A percentile compares a stretch with the other conserved stretches of the same genome.
These are phyloP conservation scores for Toxicodendron radicans DNA, from an alignment of 345 rosid genomes.

Conservation along the genomic window DNA sequence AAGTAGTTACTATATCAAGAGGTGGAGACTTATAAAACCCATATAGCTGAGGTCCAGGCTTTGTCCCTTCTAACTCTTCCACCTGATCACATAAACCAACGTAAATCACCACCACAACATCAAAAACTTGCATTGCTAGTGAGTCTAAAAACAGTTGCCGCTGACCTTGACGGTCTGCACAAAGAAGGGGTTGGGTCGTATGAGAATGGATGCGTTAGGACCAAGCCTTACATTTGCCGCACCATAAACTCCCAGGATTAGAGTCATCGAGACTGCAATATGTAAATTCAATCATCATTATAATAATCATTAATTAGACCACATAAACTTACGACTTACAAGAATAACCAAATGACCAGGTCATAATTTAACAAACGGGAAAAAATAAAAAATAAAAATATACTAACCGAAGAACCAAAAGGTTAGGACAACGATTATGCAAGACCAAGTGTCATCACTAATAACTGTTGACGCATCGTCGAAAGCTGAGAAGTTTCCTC, in stretches of 20 bases:
- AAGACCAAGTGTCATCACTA: slow-evolving; percentile 83
- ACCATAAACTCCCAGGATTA: slow-evolving; percentile 88
- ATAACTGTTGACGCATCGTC: slow-evolving; percentile 40
- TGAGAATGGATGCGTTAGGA: slow-evolving; percentile 65
- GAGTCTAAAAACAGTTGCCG: background rate
- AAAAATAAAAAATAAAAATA: background rate
- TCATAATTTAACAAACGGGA: background rate
- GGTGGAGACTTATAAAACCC: slow-evolving; percentile 69
- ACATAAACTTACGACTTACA: background rate
- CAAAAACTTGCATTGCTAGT: background rate
- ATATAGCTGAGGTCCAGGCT: slow-evolving; percentile 50
- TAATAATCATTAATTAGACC: background rate
- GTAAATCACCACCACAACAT: slow-evolving; percentile 3
- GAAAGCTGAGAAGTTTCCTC: slow-evolving; percentile 29
- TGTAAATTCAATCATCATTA: background rate
- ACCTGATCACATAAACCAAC: slow-evolving; percentile 45
- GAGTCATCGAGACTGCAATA: slow-evolving; percentile 75
- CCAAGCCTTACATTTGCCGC: slow-evolving; percentile 59
- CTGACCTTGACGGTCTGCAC: slow-evolving; percentile 79
- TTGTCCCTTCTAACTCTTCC: slow-evolving; percentile 53
- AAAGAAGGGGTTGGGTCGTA: slow-evolving; percentile 70
- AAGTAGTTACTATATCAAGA: slow-evolving; percentile 58
- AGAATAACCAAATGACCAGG: background rate
- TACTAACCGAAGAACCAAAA: slow-evolving; percentile 87
- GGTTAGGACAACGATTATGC: slow-evolving; percentile 77